A percentile compares a stretch with the other conserved stretches of the same genome.
Evolutionary conservation across 2,329 filamentous ascomycete genomes (phyloP).

Genomic region (Fusarium compactum): DNA sequence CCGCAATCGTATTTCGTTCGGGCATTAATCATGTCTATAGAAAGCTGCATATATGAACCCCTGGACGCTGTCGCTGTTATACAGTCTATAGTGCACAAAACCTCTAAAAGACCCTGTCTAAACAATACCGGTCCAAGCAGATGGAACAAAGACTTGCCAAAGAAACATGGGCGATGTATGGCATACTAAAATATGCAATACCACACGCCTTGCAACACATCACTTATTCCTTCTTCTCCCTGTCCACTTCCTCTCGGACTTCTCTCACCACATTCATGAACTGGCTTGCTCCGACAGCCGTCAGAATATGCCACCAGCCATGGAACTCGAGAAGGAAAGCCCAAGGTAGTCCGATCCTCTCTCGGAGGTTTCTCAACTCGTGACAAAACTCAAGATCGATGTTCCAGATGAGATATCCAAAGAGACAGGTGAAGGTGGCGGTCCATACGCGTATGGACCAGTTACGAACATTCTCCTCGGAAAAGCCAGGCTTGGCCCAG

Average conservation of each 20-base stretch:
- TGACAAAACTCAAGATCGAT: conserved; percentile 67
- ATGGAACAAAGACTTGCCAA: neutral
- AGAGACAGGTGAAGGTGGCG: conserved; percentile 52
- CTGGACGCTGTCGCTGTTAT: neutral
- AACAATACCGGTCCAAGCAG: neutral
- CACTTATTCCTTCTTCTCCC: conserved; percentile 35
- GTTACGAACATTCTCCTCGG: conserved; percentile 42
- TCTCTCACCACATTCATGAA: conserved; percentile 53
- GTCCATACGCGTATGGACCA: conserved; percentile 48
- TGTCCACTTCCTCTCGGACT: conserved; percentile 39
- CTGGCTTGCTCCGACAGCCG: conserved; percentile 64
- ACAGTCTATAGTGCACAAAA: conserved; percentile 10
- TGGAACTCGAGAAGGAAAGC: conserved; percentile 69
- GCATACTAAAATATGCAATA: neutral
- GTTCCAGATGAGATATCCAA: conserved; percentile 67
- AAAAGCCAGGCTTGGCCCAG: conserved; percentile 47
- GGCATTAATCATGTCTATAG: neutral
- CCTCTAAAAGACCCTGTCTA: neutral
- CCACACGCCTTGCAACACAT: neutral
- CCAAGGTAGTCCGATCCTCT: conserved; percentile 64
- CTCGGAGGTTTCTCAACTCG: conserved; percentile 59
- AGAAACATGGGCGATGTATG: neutral
- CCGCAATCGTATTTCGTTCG: neutral
- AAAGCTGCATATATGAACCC: neutral
- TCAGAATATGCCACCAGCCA: conserved; percentile 74